A percentile compares a stretch with the other conserved stretches of the same genome.
These are phyloP conservation scores for Gossypium gossypioides DNA, from an alignment of 441 rosid genomes.

Conservation along the genomic window DNA sequence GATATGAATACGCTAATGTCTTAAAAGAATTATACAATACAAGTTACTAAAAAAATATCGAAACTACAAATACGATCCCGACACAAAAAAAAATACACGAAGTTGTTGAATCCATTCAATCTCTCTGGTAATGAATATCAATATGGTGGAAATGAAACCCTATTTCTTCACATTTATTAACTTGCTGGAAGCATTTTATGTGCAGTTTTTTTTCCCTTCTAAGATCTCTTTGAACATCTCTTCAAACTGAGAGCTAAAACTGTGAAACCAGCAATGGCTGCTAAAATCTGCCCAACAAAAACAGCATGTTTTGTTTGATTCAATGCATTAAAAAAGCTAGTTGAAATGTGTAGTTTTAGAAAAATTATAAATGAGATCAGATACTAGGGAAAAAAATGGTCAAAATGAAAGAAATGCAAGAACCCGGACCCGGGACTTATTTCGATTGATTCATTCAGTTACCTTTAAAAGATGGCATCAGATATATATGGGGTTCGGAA, in stretches of 20 bases:
- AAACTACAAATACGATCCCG: too few relatives aligned
- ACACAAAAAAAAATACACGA: not conserved
- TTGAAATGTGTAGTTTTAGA: not conserved
- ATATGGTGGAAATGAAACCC: not conserved
- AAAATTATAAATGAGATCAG: not conserved
- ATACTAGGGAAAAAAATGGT: not conserved
- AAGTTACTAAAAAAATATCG: too few relatives aligned
- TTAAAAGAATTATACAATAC: not conserved
- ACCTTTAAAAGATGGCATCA: not conserved
- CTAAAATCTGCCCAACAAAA: conserved; percentile 45
- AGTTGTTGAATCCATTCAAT: not conserved
- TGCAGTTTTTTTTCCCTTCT: not conserved
- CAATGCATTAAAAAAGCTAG: not conserved
- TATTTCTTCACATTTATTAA: not conserved
- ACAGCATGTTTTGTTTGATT: not conserved
- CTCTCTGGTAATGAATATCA: not conserved
- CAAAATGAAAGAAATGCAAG: not conserved
- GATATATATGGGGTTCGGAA: too few relatives aligned
- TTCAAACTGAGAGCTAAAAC: conserved; percentile 43
- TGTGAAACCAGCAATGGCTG: conserved; percentile 46
- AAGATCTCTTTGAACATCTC: conserved; percentile 44
- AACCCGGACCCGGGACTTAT: not conserved
- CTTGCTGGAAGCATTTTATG: not conserved
- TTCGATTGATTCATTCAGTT: not conserved
- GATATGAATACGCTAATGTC: not conserved